A percentile compares a stretch with the other conserved stretches of the same genome.
Conservation (phyloP, 371 early-diverging fungal species). For the Mucor irregularis region DNA sequence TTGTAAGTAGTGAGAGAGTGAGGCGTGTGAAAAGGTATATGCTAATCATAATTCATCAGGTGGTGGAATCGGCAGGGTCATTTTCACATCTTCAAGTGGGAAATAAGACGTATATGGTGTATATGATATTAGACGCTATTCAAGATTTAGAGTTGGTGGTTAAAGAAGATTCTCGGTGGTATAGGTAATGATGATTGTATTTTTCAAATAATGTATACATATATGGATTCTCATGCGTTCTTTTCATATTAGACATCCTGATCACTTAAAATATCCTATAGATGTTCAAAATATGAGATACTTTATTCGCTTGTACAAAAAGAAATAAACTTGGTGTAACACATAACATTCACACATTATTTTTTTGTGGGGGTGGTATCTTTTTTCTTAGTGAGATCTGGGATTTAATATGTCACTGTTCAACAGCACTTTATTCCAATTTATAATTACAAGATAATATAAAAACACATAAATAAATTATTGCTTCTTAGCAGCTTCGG, state of each 20-base stretch:
- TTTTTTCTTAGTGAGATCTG: too few relatives aligned
- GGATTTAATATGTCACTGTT: too few relatives aligned
- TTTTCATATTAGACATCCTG: conserved; percentile 44
- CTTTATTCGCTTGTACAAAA: conserved; percentile 80
- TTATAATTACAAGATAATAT: too few relatives aligned
- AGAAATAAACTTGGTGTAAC: conserved; percentile 29
- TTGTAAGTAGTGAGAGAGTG: conserved; percentile 49
- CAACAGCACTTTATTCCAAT: too few relatives aligned
- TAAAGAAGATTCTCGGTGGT: conserved; percentile 81
- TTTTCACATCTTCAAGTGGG: conserved; percentile 86
- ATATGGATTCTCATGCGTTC: not conserved
- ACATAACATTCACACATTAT: too few relatives aligned
- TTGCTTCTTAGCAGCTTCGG: conserved; percentile 40
- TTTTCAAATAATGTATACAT: too few relatives aligned
- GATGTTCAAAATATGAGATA: conserved; percentile 90
- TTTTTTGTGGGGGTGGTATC: too few relatives aligned
- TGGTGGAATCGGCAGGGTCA: conserved; percentile 93
- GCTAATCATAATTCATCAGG: conserved; percentile 29
- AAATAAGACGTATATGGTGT: conserved; percentile 80
- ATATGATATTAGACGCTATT: conserved; percentile 83
- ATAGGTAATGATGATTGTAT: too few relatives aligned
- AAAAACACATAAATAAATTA: conserved; percentile 12
- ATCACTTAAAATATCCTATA: conserved; percentile 70
- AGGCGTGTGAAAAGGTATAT: conserved; percentile 5
- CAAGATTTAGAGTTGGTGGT: conserved; percentile 68